Evolutionary conservation across 345 rosid species (phyloP), one percentile per base, ranked within the genome.

Genomic region (Abelmoschus esculentus): DNA sequence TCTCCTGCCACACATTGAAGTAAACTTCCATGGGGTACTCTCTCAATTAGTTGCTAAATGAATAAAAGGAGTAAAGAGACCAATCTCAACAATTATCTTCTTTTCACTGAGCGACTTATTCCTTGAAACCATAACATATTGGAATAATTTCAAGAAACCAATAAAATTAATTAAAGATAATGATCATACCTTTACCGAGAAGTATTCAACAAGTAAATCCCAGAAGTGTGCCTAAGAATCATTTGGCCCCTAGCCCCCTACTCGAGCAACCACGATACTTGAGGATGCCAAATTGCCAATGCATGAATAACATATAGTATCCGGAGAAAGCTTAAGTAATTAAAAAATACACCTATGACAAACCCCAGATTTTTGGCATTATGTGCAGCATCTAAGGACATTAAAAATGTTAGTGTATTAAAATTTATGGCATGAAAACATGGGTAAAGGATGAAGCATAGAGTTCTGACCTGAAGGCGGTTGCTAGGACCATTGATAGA

Each of bases 1-100:
- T 56, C 95, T 85, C 71, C 82, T 80, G n/a, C 95, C 95, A 52
- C 92, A 74, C 14, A 87, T 73, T 54, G 89, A 89, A 22, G 78
- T 83, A 19, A 75, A 75, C 52, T 89, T 28, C 31, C 31, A 28
- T 28, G 31, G 31, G 31, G 31, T 28, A 2, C 31, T 28, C 31
- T 28, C 31, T 28, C 31, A 28, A 28, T 28, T 28, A 28, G 31
- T 28, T 28, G 31, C 31, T 28, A 28, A 28, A 28, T 28, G 31
- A 28, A 28, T 28, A 1, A 28, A 28, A 1, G 31, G 31, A 28
- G 31, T 28, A 28, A 28, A 28, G 1, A 28, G 52, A 11, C 52
- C 66, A 50, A 50, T 17, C 22, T 50, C 2, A 17, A n/a, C 55
- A 36, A 36, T 36, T 17, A 31, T 31, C 5, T 36, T 5, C 28